A percentile compares a stretch with the other conserved stretches of the same genome.
Evolutionary conservation across 768 basidiomycete species (phyloP).

Genomic region (Podaxis rugospora): DNA sequence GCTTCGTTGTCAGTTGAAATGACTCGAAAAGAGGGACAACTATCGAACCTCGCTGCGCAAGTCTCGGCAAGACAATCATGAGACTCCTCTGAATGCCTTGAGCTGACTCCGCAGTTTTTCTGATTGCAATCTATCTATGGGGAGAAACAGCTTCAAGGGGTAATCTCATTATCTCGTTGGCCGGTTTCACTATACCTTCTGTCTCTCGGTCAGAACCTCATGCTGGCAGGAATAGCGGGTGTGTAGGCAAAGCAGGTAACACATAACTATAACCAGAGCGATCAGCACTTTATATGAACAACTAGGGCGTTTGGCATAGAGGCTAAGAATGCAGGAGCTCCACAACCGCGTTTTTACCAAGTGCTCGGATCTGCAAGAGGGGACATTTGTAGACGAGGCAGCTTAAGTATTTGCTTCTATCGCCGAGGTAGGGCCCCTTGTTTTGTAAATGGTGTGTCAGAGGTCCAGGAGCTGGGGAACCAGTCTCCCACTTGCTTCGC

Average conservation of each 20-base stretch:
- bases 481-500: no score
- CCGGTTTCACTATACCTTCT: background rate
- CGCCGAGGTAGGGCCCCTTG: background rate
- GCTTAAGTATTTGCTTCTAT: background rate
- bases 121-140: background rate
- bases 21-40: background rate
- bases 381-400: background rate
- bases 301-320: no score
- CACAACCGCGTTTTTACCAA: no score
- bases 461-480: no score
- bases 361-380: no score
- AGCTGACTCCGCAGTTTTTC: background rate
- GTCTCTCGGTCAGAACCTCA: background rate
- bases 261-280: background rate
- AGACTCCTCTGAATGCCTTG: background rate
- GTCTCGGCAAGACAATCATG: background rate
- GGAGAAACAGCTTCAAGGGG: background rate
- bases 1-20: background rate
- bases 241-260: constrained; percentile 5
- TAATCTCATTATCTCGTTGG: no score
- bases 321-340: no score
- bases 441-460: background rate
- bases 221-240: constrained; percentile 7
- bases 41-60: constrained; percentile 1
- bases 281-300: background rate